Evolutionary conservation across 768 basidiomycete genomes (phyloP), one percentile per base, ranked within the genome.

Genomic region (Kwoniella sp.): DNA sequence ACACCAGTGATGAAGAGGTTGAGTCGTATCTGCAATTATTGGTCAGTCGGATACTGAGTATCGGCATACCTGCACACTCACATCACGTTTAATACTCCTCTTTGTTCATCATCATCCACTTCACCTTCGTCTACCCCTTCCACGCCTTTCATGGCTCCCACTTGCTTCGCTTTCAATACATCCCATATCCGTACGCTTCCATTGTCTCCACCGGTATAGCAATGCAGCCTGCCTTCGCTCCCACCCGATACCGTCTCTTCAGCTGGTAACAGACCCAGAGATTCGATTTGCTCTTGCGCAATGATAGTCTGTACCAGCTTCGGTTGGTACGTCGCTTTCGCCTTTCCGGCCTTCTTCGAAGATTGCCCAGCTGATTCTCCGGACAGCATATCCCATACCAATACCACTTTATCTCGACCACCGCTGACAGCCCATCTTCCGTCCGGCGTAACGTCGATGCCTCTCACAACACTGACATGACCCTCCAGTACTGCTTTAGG

Each of bases 121-220:
- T 79, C 78, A 26, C 50, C 71, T n/a, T 81, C 80, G 83, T 77
- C 72, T 15, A 76, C 70, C 22, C 76, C 78, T 54, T 74, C 78
- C 21, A 73, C 81, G 12, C 86, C 85, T 12, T 88, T 81, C 24
- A 86, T 85, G 68, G 85, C 86, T 12, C 56, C 73, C 12, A 90
- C 73, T 59, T 88, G 84, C 44, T 84, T 83, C 24, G 88, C 89
- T 9, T 85, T 84, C 60, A 83, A 80, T 2, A 84, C 88, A 79
- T 95, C 88, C 94, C 95, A 96, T 25, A 98, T 81, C 69, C 86
- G 87, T 40, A 98, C 81, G 0, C 86, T 80, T 5, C 95, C 96
- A 76, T 90, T 92, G 76, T 95, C 90, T 2, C 96, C 96, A 10
- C 88, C 96, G 21, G 92, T 95, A 75, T 86, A 98, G 73, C 95